Base-by-base conservation (phyloP, 768 basidiomycete species). In the Mycena metata region DNA sequence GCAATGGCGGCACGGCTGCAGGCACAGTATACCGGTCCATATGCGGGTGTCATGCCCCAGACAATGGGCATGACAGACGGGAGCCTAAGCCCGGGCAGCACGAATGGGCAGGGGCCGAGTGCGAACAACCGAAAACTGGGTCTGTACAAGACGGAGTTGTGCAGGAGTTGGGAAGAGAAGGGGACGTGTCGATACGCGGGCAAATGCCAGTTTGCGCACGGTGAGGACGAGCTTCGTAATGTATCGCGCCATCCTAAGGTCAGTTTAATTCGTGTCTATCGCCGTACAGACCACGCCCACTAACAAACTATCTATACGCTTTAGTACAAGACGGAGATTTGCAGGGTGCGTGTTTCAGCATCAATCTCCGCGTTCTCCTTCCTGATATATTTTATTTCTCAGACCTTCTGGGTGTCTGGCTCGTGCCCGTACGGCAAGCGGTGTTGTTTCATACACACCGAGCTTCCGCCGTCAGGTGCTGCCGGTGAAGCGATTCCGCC, bases 351-450 rank as follows among this genome's bases (percentile, higher is more conserved):
- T 80, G 8, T 24, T 56, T 75, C 58, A 19, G 47, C 11, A 60
- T 39, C 24, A 24, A 41, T 36, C 41, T 55, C 55, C 69, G 16
- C 65, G 60, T 71, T 41, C 65, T 71, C n/a, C 5, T 65, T 71
- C 30, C 52, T 74, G 45, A 61, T 24, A 67, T 46, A 19, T 58
- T 19, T 49, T 46, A 39, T 7, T 30, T 66, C 26, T 43, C 73
- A 95, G 91, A 96, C 95, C 10, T 96, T 96, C 84, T 96, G 95
- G 93, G 91, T 96, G 15, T 95, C 94, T 52, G 95, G 95, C 30
- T 94, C 95, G 19, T 96, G 95, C 76, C 95, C 95, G 0, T 96
- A 96, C 72, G 95, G 95, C 60, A 95, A 95, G 79, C 83, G 95
- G 64, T 96, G 95, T 79, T 96, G 95, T 82, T 96, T 96, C 86